Percentiles rank a stretch among this genome's conserved stretches.
These are phyloP conservation scores for Colletotrichum sp. DNA, from an alignment of 2,329 filamentous ascomycete genomes.

Conservation along the genomic window DNA sequence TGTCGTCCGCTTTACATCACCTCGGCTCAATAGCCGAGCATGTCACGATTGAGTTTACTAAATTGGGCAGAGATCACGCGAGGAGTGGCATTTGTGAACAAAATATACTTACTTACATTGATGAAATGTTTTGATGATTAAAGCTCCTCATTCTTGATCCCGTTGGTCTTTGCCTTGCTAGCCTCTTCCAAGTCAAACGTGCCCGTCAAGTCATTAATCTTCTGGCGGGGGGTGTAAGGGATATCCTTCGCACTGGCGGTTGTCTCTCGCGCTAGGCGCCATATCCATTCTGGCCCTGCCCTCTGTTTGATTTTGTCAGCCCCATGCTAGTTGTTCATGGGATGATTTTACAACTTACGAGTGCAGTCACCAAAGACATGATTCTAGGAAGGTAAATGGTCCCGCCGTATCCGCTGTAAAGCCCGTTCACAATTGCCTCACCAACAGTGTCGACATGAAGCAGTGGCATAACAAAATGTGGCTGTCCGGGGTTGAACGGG, in stretches of 20 bases:
- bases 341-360: constrained; percentile 26
- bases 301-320: constrained; percentile 14
- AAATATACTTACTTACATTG: background rate
- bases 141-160: background rate
- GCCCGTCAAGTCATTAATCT: background rate
- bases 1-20: background rate
- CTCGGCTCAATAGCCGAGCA: background rate
- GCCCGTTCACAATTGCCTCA: constrained; percentile 29
- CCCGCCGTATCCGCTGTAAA: constrained; percentile 34
- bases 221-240: background rate
- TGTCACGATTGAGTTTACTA: too few relatives aligned
- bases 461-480: constrained; percentile 33
- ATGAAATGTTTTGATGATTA: background rate
- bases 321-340: accelerated
- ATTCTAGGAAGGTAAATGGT: constrained; percentile 34
- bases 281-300: constrained; percentile 26
- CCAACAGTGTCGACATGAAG: constrained; percentile 36
- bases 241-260: background rate
- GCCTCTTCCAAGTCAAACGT: background rate
- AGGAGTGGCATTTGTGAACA: background rate
- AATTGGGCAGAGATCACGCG: too few relatives aligned
- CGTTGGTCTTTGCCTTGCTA: background rate
- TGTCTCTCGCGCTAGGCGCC: constrained; percentile 2
- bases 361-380: constrained; percentile 26
- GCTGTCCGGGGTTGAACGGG: constrained; percentile 26